Percentiles rank a stretch among this genome's conserved stretches.
phyloP scores from a whole-genome alignment of 805 yeast species.

The Wickerhamiella dianesei region DNA sequence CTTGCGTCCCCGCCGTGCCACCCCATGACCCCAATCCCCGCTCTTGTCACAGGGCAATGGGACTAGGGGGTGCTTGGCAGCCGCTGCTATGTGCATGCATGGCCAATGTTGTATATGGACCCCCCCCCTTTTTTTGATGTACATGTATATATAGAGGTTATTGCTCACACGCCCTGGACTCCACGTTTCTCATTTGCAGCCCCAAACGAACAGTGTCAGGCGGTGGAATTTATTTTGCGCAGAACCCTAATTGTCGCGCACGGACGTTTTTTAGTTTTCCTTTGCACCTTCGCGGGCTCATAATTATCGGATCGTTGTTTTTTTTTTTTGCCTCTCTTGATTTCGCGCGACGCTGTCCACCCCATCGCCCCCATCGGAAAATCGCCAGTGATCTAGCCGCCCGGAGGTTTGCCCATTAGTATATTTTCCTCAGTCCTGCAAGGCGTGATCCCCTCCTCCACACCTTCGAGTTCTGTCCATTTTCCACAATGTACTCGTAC shows the following conservation, averaged over 20 bases:
- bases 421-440: no score
- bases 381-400: not conserved
- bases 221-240: no score
- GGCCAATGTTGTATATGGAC: not conserved
- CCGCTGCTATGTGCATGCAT: not conserved
- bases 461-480: not conserved
- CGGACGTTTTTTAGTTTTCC: no score
- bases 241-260: not conserved
- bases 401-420: not conserved
- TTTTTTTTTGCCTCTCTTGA: no score
- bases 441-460: no score
- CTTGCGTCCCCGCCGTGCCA: not conserved
- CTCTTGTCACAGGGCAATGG: not conserved
- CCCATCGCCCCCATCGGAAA: no score
- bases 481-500: slow-evolving; percentile 39
- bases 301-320: not conserved
- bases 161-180: no score
- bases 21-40: not conserved
- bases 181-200: no score
- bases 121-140: not conserved
- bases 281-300: not conserved
- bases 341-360: no score
- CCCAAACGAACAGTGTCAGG: no score
- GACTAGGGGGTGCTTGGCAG: not conserved
- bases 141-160: not conserved